Conservation (phyloP, 2,329 filamentous ascomycete species). For the Calonectria honghensis region DNA sequence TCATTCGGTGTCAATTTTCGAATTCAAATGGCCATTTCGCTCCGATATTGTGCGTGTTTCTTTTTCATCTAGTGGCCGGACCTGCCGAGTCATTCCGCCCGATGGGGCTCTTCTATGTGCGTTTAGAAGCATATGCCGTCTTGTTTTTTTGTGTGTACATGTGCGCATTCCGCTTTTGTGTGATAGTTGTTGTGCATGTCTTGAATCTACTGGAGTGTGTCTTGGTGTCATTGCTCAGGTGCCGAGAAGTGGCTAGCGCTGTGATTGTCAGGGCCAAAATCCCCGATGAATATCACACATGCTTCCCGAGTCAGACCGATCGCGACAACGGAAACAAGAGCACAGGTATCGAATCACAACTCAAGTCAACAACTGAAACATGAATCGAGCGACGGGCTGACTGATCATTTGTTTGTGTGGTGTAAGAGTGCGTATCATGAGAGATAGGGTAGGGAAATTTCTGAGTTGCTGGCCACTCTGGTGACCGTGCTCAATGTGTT, state of each 20-base stretch:
- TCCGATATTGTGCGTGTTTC: neutral
- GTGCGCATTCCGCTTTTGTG: no score
- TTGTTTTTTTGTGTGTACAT: no score
- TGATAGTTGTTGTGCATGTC: neutral
- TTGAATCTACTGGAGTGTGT: neutral
- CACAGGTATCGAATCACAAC: neutral
- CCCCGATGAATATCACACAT: neutral
- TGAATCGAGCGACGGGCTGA: neutral
- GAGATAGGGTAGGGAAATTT: constrained; percentile 6
- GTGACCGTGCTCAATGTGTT: neutral
- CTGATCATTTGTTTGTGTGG: neutral
- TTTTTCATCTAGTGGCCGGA: neutral
- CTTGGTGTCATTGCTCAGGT: neutral
- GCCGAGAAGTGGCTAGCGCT: neutral
- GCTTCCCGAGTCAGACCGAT: neutral
- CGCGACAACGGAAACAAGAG: neutral
- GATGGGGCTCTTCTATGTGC: neutral
- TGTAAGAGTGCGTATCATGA: neutral
- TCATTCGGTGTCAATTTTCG: neutral
- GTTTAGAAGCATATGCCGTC: neutral
- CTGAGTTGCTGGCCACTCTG: neutral
- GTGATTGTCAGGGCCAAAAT: neutral
- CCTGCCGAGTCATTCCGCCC: neutral
- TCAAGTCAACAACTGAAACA: no score
- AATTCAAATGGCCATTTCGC: neutral